A percentile compares a stretch with the other conserved stretches of the same genome.
phyloP scores from a whole-genome alignment of 2,329 filamentous ascomycete species.

The Epichloe elymi region DNA sequence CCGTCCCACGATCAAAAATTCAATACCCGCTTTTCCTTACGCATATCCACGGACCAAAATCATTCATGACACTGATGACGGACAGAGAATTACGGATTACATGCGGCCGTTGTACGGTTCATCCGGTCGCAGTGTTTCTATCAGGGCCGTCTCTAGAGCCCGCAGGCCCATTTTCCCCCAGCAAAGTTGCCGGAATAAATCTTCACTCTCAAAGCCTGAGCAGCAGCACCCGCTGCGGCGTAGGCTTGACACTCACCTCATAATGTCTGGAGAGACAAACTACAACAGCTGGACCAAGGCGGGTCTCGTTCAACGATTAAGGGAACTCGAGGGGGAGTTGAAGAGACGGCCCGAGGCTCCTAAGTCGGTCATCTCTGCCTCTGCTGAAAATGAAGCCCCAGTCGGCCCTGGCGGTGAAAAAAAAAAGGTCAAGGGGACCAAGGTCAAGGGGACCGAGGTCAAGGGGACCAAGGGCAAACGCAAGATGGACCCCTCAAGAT shows the following conservation, averaged over 20 bases:
- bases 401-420: not conserved
- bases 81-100: slow-evolving; percentile 10
- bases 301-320: slow-evolving; percentile 55
- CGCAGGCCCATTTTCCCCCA: not conserved
- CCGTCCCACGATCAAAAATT: not conserved
- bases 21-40: not conserved
- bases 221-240: not conserved
- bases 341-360: slow-evolving; percentile 26
- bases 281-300: slow-evolving; percentile 58
- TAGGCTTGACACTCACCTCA: slow-evolving; percentile 4
- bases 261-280: slow-evolving; percentile 22
- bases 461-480: slow-evolving; percentile 32
- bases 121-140: slow-evolving; percentile 15
- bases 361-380: slow-evolving; percentile 17
- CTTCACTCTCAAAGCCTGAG: slow-evolving; percentile 5
- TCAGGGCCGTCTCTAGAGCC: slow-evolving; percentile 9
- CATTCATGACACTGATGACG: not conserved
- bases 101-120: slow-evolving; percentile 15
- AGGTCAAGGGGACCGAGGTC: too few relatives aligned
- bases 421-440: slow-evolving; percentile 21
- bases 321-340: slow-evolving; percentile 52
- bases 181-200: slow-evolving; percentile 3
- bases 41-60: not conserved
- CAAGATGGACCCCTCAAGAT: slow-evolving; percentile 64
- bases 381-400: not conserved